These are phyloP conservation scores for Pochonia chlamydosporia DNA, from an alignment of 2,329 filamentous ascomycete genomes.

Conservation along the genomic window DNA sequence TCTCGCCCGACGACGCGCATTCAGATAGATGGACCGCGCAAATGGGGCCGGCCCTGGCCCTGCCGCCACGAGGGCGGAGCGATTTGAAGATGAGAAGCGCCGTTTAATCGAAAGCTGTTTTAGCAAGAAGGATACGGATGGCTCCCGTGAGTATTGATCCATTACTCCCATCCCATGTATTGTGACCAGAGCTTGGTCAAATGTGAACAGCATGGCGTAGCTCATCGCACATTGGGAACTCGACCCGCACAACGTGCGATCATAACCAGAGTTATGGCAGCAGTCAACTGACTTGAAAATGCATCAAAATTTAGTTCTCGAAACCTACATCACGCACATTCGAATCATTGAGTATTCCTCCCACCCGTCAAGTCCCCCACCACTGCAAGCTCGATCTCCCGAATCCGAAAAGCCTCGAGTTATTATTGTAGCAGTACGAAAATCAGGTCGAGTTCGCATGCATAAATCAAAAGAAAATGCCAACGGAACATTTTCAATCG, in stretches of 20 bases:
- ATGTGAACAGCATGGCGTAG: background rate
- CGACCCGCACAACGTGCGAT: background rate
- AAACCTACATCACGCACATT: conserved; percentile 98
- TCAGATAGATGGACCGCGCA: conserved; percentile 34
- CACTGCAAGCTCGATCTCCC: conserved; percentile 63
- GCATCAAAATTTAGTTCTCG: conserved; percentile 36
- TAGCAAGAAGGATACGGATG: conserved; percentile 79
- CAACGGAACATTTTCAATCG: conserved; percentile 92
- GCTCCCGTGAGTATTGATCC: conserved; percentile 60
- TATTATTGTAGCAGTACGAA: conserved; percentile 89
- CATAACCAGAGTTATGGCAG: background rate
- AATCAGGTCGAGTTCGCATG: conserved; percentile 86
- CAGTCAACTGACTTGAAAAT: conserved; percentile 8
- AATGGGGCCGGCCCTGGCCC: conserved; percentile 30
- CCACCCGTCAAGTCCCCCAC: conserved; percentile 78
- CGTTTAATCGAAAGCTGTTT: conserved; percentile 95
- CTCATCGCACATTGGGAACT: background rate
- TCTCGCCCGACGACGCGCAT: conserved; percentile 5
- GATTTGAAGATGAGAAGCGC: conserved; percentile 94
- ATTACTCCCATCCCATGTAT: background rate
- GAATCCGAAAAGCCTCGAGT: conserved; percentile 81
- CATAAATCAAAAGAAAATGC: conserved; percentile 96
- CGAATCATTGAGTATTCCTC: conserved; percentile 80
- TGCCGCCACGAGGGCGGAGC: conserved; percentile 56
- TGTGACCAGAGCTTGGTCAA: background rate